Conservation (phyloP, 2,329 filamentous ascomycete genomes). For the Pyricularia sp. region DNA sequence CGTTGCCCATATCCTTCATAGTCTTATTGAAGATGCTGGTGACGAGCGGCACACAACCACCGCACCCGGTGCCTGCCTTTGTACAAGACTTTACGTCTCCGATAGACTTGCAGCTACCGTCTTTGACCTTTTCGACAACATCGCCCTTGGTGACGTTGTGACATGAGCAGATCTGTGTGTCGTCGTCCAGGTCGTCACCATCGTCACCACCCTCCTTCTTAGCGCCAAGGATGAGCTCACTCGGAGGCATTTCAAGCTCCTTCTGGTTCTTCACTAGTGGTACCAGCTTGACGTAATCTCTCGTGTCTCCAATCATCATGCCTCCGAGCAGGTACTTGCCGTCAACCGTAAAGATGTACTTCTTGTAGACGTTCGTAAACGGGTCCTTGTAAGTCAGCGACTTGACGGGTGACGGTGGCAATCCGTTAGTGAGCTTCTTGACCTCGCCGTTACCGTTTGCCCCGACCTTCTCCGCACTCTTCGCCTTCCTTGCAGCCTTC, state of each 20-base stretch:
- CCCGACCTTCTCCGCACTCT: conserved; percentile 15
- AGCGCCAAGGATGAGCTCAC: conserved; percentile 71
- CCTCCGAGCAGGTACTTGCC: conserved; percentile 86
- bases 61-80: conserved; percentile 82
- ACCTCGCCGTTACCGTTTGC: conserved; percentile 21
- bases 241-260: conserved; percentile 61
- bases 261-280: conserved; percentile 80
- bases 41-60: conserved; percentile 79
- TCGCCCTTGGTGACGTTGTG: conserved; percentile 87
- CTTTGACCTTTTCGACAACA: conserved; percentile 57
- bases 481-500: conserved; percentile 21
- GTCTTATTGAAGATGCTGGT: conserved; percentile 83
- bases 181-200: conserved; percentile 65
- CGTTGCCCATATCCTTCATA: conserved; percentile 73
- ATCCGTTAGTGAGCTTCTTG: conserved; percentile 39
- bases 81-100: conserved; percentile 79
- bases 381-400: conserved; percentile 81
- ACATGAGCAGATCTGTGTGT: conserved; percentile 83
- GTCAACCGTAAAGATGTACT: conserved; percentile 81
- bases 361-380: conserved; percentile 82
- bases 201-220: conserved; percentile 63
- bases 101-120: conserved; percentile 68
- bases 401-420: conserved; percentile 53
- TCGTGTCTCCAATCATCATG: conserved; percentile 94
- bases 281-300: conserved; percentile 79